phyloP scores from a whole-genome alignment of 306 rosid species.

The Cyclanthera cordifolia region DNA sequence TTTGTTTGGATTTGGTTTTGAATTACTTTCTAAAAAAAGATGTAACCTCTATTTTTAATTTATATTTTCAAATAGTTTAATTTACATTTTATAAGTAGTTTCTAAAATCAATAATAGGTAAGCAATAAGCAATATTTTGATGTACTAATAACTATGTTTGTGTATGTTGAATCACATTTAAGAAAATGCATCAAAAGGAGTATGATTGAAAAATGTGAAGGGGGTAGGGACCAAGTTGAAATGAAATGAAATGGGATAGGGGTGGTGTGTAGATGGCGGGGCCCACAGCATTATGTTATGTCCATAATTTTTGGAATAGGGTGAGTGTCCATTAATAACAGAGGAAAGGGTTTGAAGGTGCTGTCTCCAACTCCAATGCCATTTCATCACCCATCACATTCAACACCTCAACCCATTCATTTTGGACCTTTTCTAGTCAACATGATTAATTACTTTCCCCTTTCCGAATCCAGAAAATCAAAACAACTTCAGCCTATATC shows the following conservation, averaged over 20 bases:
- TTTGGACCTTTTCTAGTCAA: background rate
- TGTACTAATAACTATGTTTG: too few species aligned
- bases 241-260: too few species aligned
- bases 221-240: too few species aligned
- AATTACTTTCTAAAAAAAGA: slow-evolving; percentile 2
- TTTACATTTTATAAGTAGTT: too few species aligned
- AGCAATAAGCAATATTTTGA: too few species aligned
- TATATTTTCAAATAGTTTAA: background rate
- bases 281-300: background rate
- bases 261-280: too few species aligned
- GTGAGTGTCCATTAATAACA: slow-evolving; percentile 3
- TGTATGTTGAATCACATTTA: too few species aligned
- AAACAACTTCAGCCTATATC: too few species aligned
- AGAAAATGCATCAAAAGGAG: too few species aligned
- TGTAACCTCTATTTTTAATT: background rate
- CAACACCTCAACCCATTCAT: background rate
- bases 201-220: too few species aligned
- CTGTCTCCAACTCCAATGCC: slow-evolving; percentile 10
- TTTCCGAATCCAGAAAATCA: too few species aligned
- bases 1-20: slow-evolving; percentile 1
- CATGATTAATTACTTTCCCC: background rate
- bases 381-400: background rate
- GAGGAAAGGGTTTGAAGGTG: background rate
- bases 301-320: background rate
- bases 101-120: too few species aligned